Conservation (phyloP, 257 asterid species). For the Anisodus tanguticus region DNA sequence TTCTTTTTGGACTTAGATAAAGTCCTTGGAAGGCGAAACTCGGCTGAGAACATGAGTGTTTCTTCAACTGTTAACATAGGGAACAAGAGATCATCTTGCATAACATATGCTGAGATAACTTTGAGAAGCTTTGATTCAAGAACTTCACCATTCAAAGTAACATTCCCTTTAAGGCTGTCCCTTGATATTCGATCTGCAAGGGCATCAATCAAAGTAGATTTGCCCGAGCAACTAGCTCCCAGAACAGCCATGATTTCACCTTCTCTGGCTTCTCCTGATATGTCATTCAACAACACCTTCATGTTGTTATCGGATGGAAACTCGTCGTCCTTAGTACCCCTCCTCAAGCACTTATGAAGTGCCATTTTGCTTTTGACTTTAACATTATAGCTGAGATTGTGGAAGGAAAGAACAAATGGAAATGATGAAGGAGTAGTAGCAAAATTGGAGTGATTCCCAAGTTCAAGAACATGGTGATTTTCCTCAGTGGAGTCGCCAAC, state of each 20-base stretch:
- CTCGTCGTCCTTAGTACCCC: background rate
- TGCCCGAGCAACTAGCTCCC: slow-evolving; percentile 56
- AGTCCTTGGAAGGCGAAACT: slow-evolving; percentile 46
- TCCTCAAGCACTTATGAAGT: slow-evolving; percentile 31
- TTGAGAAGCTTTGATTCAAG: slow-evolving; percentile 46
- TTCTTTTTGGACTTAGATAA: slow-evolving; percentile 42
- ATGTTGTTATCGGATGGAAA: background rate
- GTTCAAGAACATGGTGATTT: slow-evolving; percentile 17
- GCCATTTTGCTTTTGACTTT: slow-evolving; percentile 32
- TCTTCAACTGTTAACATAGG: slow-evolving; percentile 57
- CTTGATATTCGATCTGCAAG: slow-evolving; percentile 44
- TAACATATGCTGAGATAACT: slow-evolving; percentile 51
- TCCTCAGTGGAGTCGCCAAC: slow-evolving; percentile 50
- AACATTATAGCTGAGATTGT: slow-evolving; percentile 44
- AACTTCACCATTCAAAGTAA: slow-evolving; percentile 46
- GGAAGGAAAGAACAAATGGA: slow-evolving; percentile 51
- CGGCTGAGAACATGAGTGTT: slow-evolving; percentile 54
- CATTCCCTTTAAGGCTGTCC: slow-evolving; percentile 44
- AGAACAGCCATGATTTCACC: slow-evolving; percentile 53
- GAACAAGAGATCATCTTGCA: slow-evolving; percentile 55
- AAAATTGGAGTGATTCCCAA: slow-evolving; percentile 26
- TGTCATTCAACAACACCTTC: slow-evolving; percentile 42
- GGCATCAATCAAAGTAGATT: slow-evolving; percentile 52
- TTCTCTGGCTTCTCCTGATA: slow-evolving; percentile 50
- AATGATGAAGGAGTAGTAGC: slow-evolving; percentile 20